Evolutionary conservation across 2,329 filamentous ascomycete species (phyloP), one percentile per base, ranked within the genome.

Genomic region (Raffaelea ambrosiae): DNA sequence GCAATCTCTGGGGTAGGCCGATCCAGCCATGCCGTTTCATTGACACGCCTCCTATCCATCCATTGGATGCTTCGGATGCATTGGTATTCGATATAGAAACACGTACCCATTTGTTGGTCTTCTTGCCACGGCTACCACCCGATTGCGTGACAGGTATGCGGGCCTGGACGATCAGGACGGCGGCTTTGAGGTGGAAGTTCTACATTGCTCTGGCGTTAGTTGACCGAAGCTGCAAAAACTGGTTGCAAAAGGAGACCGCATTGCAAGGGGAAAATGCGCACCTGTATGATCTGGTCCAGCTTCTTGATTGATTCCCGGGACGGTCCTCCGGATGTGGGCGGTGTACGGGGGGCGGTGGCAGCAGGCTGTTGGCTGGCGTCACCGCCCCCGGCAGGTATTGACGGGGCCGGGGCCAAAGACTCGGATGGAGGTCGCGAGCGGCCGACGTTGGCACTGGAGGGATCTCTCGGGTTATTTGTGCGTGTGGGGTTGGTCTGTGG

Each of bases 261-360:
- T 13, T 5, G 31, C 10, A 14, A 21, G 19, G 8, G 9, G 13
- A 13, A 2, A 9, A 8, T 18, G n/a, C 62, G 46, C 58, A 94
- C 89, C 77, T 93, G 88, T 58, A 96, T 83, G 60, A 97, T 93
- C 68, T 95, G 89, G 64, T 94, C 93, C 57, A 96, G 74, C 70
- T 93, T 93, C 67, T 77, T 80, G 63, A 84, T 68, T 5, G 81
- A 79, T 55, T 91, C 86, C 57, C 73, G 76, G 47, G 76, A 79
- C 42, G 79, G 77, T 22, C 72, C 69, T 22, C 59, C 61, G 9
- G 11, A 44, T 64, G 42, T 66, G 68, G 26, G 69, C 66, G n/a
- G n/a, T 53, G 66, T 38, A 38, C 68, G 23, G 77, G 71, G 50
- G 77, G 73, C n/a, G 51, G 74, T 26, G 20, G 41, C 71, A 50